Evolutionary conservation across 1,284 basidiomycete genomes (phyloP).

Genomic region (Malassezia obtusa): DNA sequence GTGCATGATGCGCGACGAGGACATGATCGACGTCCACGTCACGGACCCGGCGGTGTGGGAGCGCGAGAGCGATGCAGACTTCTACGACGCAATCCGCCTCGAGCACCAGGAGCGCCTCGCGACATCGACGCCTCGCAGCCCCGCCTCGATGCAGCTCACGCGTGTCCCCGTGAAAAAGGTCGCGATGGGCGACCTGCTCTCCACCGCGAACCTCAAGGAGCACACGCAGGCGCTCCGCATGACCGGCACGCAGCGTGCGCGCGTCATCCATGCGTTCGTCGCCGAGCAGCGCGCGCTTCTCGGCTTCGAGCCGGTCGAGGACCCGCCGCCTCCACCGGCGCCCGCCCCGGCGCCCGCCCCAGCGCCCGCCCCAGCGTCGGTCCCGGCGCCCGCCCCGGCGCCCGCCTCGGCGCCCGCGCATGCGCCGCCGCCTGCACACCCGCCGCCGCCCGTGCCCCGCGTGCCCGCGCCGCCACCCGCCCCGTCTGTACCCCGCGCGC

Average conservation of each 20-base stretch:
- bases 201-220: slow-evolving; percentile 58
- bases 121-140: slow-evolving; percentile 1
- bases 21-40: slow-evolving; percentile 92
- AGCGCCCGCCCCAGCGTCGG: slow-evolving; percentile 36
- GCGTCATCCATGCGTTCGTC: slow-evolving; percentile 2
- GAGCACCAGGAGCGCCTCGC: slow-evolving; percentile 52
- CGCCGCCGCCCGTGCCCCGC: not conserved
- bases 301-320: slow-evolving; percentile 50
- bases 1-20: slow-evolving; percentile 97
- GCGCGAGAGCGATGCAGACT: slow-evolving; percentile 71
- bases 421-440: not conserved
- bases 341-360: slow-evolving; percentile 21
- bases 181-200: slow-evolving; percentile 47
- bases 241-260: slow-evolving; percentile 1
- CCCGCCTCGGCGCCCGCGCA: not conserved
- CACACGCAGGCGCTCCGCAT: slow-evolving; percentile 71
- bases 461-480: no score
- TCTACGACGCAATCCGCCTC: slow-evolving; percentile 64
- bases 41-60: slow-evolving; percentile 79
- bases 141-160: slow-evolving; percentile 25
- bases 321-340: slow-evolving; percentile 51
- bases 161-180: slow-evolving; percentile 58
- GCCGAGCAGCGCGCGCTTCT: slow-evolving; percentile 9
- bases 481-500: no score
- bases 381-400: slow-evolving; percentile 35